phyloP scores from a whole-genome alignment of 805 yeast species.

The Lipomyces orientalis region DNA sequence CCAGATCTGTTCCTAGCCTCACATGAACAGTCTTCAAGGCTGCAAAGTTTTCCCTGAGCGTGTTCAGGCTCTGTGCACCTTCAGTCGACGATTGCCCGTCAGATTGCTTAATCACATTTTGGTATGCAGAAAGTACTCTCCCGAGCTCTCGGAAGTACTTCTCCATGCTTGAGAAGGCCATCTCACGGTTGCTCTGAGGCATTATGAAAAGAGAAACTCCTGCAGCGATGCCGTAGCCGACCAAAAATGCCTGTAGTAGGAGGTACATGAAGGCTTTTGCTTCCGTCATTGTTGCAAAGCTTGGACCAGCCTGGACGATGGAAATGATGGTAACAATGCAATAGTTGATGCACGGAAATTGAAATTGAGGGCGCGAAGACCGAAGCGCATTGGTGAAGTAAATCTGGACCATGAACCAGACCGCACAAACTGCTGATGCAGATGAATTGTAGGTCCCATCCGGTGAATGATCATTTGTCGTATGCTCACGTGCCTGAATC shows the following conservation, averaged over 20 bases:
- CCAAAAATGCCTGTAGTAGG: background rate
- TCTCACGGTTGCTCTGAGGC: slow-evolving; percentile 1
- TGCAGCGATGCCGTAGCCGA: background rate
- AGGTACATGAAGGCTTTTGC: background rate
- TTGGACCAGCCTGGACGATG: too few relatives aligned
- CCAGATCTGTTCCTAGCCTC: too few relatives aligned
- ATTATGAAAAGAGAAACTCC: background rate
- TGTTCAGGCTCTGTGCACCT: background rate
- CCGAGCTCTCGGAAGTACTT: background rate
- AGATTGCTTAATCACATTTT: background rate
- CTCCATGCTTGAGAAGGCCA: background rate
- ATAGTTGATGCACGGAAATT: too few relatives aligned
- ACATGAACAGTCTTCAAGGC: too few relatives aligned
- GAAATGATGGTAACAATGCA: too few relatives aligned
- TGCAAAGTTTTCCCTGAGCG: background rate
- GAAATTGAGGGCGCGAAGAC: too few relatives aligned
- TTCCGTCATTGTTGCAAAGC: background rate
- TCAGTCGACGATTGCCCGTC: background rate
- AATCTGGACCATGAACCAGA: too few relatives aligned
- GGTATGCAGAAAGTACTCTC: slow-evolving; percentile 1
- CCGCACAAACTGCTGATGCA: too few relatives aligned
- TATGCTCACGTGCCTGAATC: too few relatives aligned
- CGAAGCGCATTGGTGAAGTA: too few relatives aligned
- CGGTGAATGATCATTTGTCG: too few relatives aligned
- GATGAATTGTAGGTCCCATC: too few relatives aligned